These are phyloP conservation scores for Aquilaria malaccensis DNA, from an alignment of 345 rosid genomes.

Conservation along the genomic window DNA sequence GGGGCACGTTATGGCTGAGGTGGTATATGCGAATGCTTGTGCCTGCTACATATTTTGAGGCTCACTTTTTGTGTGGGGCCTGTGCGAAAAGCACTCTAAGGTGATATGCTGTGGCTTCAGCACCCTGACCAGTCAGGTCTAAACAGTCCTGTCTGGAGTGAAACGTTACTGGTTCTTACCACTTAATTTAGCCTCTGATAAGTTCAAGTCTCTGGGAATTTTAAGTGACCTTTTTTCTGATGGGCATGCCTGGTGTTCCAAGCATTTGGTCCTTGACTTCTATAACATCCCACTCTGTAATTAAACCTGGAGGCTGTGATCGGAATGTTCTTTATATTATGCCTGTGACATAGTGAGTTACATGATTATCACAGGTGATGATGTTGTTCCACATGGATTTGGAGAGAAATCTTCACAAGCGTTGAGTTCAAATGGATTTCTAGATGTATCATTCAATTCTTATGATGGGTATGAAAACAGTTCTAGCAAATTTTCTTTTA, in stretches of 20 bases:
- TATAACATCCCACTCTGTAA: no score
- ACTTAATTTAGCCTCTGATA: no score
- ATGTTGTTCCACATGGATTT: constrained; percentile 76
- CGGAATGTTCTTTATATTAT: neutral
- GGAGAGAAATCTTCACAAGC: constrained; percentile 80
- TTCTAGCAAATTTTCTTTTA: neutral
- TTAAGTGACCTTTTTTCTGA: neutral
- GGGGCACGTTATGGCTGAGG: no score
- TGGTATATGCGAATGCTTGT: no score
- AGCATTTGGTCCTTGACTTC: neutral
- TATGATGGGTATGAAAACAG: constrained; percentile 49
- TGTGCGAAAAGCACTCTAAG: no score
- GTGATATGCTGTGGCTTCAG: no score
- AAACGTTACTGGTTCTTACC: no score
- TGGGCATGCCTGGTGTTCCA: neutral
- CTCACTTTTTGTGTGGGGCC: no score
- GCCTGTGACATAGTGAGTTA: constrained; percentile 1
- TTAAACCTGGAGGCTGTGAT: neutral
- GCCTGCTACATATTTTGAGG: no score
- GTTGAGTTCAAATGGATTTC: constrained; percentile 56
- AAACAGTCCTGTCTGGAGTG: no score
- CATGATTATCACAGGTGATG: constrained; percentile 53
- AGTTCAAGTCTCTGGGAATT: neutral
- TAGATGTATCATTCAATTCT: constrained; percentile 61
- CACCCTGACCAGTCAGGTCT: no score